phyloP scores from a whole-genome alignment of 2,329 filamentous ascomycete species.

The Aphanoascus verrucosus region DNA sequence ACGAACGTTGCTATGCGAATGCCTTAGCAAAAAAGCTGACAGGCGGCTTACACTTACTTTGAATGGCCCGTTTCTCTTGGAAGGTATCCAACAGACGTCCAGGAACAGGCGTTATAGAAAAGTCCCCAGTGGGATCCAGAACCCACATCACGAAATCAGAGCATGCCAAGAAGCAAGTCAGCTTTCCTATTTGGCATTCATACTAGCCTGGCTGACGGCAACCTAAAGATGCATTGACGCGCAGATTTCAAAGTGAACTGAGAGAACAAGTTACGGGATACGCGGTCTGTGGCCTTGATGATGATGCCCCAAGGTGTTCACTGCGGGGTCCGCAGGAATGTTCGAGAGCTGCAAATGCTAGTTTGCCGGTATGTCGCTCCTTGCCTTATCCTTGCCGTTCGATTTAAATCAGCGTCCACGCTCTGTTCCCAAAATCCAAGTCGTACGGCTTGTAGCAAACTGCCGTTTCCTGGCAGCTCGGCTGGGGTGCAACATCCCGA shows the following conservation, averaged over 20 bases:
- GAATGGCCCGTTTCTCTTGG: neutral
- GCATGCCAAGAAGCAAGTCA: neutral
- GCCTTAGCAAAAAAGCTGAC: neutral
- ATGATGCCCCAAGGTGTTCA: neutral
- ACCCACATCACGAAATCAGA: neutral
- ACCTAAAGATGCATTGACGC: neutral
- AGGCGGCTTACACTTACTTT: neutral
- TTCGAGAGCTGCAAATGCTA: too few relatives aligned
- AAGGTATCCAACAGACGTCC: neutral
- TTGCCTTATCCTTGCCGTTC: too few relatives aligned
- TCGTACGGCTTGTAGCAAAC: too few relatives aligned
- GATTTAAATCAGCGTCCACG: too few relatives aligned
- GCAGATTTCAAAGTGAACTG: neutral
- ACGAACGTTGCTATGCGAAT: neutral
- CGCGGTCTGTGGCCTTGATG: neutral
- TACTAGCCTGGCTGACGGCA: neutral
- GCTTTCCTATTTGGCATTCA: neutral
- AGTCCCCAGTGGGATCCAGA: neutral
- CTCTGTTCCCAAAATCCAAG: too few relatives aligned
- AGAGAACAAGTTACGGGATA: neutral
- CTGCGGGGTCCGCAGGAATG: neutral
- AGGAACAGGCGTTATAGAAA: neutral
- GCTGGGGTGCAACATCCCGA: too few relatives aligned
- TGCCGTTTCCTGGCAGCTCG: too few relatives aligned
- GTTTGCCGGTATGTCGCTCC: too few relatives aligned